phyloP scores from a whole-genome alignment of 257 asterid species.

The Anisodus acutangulus region DNA sequence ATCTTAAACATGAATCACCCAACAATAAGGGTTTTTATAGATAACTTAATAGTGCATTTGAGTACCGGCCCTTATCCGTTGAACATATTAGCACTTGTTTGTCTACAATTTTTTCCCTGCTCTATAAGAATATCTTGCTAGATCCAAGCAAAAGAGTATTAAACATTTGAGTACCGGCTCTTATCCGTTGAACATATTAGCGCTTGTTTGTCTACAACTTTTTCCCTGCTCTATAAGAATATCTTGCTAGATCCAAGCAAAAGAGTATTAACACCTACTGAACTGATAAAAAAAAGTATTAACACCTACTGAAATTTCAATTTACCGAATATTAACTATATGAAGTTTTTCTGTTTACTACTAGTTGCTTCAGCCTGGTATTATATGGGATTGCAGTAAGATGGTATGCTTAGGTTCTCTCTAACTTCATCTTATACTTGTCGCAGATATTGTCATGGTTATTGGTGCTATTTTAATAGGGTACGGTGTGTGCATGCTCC shows the following conservation, averaged over 20 bases:
- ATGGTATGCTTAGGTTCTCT: background rate
- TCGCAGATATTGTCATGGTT: conserved; percentile 88
- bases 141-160: background rate
- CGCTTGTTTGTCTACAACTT: background rate
- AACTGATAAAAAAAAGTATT: background rate
- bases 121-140: background rate
- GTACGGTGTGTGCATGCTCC: conserved; percentile 72
- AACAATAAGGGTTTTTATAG: background rate
- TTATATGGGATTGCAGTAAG: background rate
- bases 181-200: background rate
- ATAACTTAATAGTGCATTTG: background rate
- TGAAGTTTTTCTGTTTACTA: background rate
- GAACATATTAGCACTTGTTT: background rate
- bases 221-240: background rate
- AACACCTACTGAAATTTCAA: background rate
- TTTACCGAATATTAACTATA: background rate
- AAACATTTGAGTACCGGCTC: background rate
- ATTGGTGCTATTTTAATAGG: conserved; percentile 84
- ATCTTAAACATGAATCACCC: background rate
- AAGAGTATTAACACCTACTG: background rate
- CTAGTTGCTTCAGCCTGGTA: background rate
- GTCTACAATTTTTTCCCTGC: background rate
- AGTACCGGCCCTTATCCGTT: background rate
- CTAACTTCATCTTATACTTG: conserved; percentile 34
- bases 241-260: background rate